Evolutionary conservation across 1,284 basidiomycete genomes (phyloP).

Genomic region (Fistulinella staudtii): DNA sequence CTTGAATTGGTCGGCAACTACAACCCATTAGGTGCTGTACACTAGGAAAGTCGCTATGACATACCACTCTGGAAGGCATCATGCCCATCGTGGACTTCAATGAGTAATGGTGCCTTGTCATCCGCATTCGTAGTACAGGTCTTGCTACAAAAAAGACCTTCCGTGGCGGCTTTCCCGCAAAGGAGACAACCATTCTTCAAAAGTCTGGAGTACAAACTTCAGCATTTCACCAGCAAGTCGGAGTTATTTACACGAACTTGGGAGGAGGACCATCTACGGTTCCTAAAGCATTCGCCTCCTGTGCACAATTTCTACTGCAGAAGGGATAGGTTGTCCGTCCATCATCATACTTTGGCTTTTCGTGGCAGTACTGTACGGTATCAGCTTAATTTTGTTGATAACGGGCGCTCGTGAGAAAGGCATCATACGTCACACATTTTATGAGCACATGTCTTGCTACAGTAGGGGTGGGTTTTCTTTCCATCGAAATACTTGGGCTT

Average conservation of each 20-base stretch:
- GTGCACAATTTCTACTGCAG: conserved; percentile 57
- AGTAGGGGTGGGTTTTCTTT: conserved; percentile 36
- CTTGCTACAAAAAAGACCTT: conserved; percentile 56
- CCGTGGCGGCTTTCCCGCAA: conserved; percentile 52
- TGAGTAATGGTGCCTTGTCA: conserved; percentile 47
- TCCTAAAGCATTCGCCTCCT: conserved; percentile 37
- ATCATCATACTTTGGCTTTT: conserved; percentile 51
- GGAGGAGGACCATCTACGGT: conserved; percentile 25
- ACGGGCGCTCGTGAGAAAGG: background rate
- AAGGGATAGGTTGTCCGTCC: conserved; percentile 50
- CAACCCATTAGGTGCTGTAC: conserved; percentile 6
- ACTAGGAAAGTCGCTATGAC: conserved; percentile 14
- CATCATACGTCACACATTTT: conserved; percentile 32
- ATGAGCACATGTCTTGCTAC: conserved; percentile 34
- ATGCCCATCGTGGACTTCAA: conserved; percentile 58
- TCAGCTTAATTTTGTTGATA: conserved; percentile 13
- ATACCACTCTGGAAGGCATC: conserved; percentile 59
- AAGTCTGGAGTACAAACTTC: conserved; percentile 46
- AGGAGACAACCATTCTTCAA: conserved; percentile 50
- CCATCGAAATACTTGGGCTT: conserved; percentile 48
- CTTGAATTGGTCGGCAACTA: conserved; percentile 63
- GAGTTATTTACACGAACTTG: too few species aligned
- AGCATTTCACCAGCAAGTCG: too few species aligned
- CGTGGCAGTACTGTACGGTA: conserved; percentile 42
- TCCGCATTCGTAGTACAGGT: conserved; percentile 50